A percentile compares a stretch with the other conserved stretches of the same genome.
Conservation (phyloP, 2,329 filamentous ascomycete genomes). For the Apiospora koreana region DNA sequence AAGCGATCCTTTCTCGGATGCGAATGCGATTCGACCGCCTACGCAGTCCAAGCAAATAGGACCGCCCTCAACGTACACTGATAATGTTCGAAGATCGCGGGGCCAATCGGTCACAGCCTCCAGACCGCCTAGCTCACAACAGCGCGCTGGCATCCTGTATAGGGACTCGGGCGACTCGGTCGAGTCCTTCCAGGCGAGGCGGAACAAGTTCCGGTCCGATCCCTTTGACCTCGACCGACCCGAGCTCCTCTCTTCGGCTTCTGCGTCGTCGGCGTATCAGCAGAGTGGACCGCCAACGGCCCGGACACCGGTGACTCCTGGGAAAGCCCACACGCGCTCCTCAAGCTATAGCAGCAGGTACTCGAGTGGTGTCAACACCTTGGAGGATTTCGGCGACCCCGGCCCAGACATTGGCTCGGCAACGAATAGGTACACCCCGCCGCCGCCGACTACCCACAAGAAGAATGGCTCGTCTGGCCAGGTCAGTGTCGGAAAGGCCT, state of each 20-base stretch:
- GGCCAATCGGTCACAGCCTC: slow-evolving; percentile 41
- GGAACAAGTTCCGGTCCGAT: slow-evolving; percentile 62
- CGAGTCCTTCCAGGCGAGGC: slow-evolving; percentile 42
- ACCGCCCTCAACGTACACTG: slow-evolving; percentile 43
- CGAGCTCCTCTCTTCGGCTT: slow-evolving; percentile 40
- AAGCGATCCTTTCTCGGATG: slow-evolving; percentile 51
- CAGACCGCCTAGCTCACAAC: slow-evolving; percentile 28
- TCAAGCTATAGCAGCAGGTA: slow-evolving; percentile 45
- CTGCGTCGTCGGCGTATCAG: slow-evolving; percentile 23
- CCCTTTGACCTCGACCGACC: slow-evolving; percentile 65
- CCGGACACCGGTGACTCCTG: slow-evolving; percentile 28
- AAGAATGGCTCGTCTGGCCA: slow-evolving; percentile 26
- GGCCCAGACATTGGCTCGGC: slow-evolving; percentile 54
- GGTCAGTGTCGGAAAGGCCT: slow-evolving; percentile 36
- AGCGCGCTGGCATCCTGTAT: slow-evolving; percentile 41
- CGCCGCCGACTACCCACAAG: slow-evolving; percentile 20
- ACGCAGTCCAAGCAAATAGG: slow-evolving; percentile 27
- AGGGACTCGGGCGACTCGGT: slow-evolving; percentile 46
- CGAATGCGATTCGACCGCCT: slow-evolving; percentile 41
- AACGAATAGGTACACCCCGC: slow-evolving; percentile 31
- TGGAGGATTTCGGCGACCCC: slow-evolving; percentile 53
- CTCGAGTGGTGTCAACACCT: slow-evolving; percentile 48
- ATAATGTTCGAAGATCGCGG: slow-evolving; percentile 51
- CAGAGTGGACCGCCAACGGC: slow-evolving; percentile 21
- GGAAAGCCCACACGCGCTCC: slow-evolving; percentile 34